These are phyloP conservation scores for Myxozyma kluyveri DNA, from an alignment of 805 yeast species.

Conservation along the genomic window DNA sequence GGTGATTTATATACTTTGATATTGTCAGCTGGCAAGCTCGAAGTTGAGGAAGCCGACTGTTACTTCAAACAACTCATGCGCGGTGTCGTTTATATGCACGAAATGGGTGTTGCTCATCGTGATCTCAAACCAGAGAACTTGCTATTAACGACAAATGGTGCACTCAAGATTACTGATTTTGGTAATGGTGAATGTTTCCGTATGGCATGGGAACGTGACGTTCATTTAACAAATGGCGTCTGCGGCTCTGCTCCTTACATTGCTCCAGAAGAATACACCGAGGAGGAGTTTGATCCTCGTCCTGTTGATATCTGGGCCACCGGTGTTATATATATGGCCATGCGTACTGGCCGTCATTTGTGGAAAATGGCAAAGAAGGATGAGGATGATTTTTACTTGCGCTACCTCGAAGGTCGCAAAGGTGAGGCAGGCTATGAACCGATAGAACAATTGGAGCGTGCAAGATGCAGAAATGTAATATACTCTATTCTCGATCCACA, in stretches of 20 bases:
- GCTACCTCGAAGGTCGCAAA: constrained; percentile 73
- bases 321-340: constrained; percentile 72
- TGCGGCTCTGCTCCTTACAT: constrained; percentile 90
- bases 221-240: constrained; percentile 66
- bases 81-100: constrained; percentile 82
- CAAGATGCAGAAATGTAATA: constrained; percentile 87
- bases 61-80: constrained; percentile 80
- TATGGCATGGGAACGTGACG: constrained; percentile 81
- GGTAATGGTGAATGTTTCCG: constrained; percentile 89
- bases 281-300: constrained; percentile 66
- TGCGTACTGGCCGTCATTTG: constrained; percentile 88
- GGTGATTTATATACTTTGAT: constrained; percentile 71
- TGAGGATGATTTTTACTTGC: constrained; percentile 76
- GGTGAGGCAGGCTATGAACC: constrained; percentile 88
- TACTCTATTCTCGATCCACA: constrained; percentile 91
- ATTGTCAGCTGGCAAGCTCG: constrained; percentile 51
- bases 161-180: constrained; percentile 73
- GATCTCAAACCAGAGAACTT: constrained; percentile 89
- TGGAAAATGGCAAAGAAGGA: constrained; percentile 77
- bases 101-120: constrained; percentile 90
- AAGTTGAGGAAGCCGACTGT: constrained; percentile 76
- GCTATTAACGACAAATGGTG: constrained; percentile 63
- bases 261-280: constrained; percentile 80
- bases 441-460: constrained; percentile 77
- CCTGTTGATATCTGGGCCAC: constrained; percentile 86